Base-by-base conservation (phyloP, 805 yeast species). In the Grigorovia humatica region DNA sequence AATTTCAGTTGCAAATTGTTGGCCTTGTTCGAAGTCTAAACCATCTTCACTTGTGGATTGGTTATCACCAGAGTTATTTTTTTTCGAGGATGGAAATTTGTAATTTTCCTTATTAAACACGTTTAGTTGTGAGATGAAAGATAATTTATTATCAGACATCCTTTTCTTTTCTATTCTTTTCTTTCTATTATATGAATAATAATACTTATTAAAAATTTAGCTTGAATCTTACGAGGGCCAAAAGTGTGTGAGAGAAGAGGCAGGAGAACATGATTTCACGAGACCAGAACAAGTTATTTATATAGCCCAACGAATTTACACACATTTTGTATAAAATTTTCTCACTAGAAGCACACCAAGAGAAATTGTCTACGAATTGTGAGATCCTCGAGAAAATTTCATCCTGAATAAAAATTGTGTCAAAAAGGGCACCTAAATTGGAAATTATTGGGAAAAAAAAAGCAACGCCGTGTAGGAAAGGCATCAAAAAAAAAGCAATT, bases 1-100 rank as follows among this genome's bases (percentile, higher is more conserved):
- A 43, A 68, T 47, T 45, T 71, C 70, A n/a, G 67, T 67, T 9
- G 61, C 64, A 42, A 62, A 67, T 15, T 64, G 64, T 40, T 62
- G 65, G 38, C 65, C 68, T 4, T 54, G 51, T 43, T 63, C 66
- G 13, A 59, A 51, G 32, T 60, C 54, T 4, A 52, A 23, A 4
- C 54, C 51, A 12, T 52, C 58, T 20, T 49, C 51, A 23, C 49
- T 46, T 12, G 46, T 45, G 35, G 45, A 46, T 5, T 47, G 40
- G n/a, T 17, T 41, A 11, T 30, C 48, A 2, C 48, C 35, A 15
- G 43, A 42, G 0, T 48, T 51, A 2, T 46, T 27, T 9, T 51
- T 43, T 9, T 50, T 41, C 12, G 46, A 35, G 9, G 43, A 35
- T 17, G 52, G 35, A 23, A 59, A 50, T n/a, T 50, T 54, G 48